Percentiles rank a stretch among this genome's conserved stretches.
phyloP scores from a whole-genome alignment of 1,139 yeast species.

The Geotrichum citri-aurantii region DNA sequence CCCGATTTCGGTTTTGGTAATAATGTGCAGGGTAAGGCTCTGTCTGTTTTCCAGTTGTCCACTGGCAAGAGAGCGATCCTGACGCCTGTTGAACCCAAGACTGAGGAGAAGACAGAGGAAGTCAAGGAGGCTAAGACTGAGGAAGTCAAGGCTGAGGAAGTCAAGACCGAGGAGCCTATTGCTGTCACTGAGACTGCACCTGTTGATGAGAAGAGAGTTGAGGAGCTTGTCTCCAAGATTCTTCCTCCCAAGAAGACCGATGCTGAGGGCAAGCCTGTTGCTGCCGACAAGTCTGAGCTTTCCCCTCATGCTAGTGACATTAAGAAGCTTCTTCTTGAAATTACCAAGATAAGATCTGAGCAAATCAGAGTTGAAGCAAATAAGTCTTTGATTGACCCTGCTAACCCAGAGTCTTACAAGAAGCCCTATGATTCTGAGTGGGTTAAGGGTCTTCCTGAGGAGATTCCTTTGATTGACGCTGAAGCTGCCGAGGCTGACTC shows the following conservation, averaged over 20 bases:
- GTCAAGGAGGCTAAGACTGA: conserved; percentile 9
- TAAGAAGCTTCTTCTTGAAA: conserved; percentile 51
- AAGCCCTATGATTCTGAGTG: conserved; percentile 53
- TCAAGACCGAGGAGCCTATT: conserved; percentile 10
- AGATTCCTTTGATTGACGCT: conserved; percentile 46
- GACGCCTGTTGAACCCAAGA: conserved; percentile 10
- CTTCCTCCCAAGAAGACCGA: conserved; percentile 20
- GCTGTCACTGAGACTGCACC: conserved; percentile 12
- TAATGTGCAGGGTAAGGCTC: conserved; percentile 24
- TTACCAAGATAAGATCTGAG: conserved; percentile 48
- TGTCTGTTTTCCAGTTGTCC: conserved; percentile 27
- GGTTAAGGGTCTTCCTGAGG: conserved; percentile 46
- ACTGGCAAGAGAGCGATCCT: conserved; percentile 23
- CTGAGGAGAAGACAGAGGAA: conserved; percentile 9
- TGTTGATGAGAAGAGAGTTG: conserved; percentile 17
- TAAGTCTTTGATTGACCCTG: conserved; percentile 27
- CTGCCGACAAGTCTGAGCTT: conserved; percentile 24
- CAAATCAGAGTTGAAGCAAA: conserved; percentile 41
- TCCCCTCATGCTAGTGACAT: conserved; percentile 33
- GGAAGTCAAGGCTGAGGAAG: conserved; percentile 9
- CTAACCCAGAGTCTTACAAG: conserved; percentile 20
- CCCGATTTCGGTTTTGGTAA: conserved; percentile 24
- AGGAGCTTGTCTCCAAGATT: conserved; percentile 21
- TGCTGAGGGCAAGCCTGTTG: conserved; percentile 18
- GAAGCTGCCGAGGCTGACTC: conserved; percentile 56